phyloP scores from a whole-genome alignment of 129 eudicot species.

The Chrysanthemum lavandulifolium region DNA sequence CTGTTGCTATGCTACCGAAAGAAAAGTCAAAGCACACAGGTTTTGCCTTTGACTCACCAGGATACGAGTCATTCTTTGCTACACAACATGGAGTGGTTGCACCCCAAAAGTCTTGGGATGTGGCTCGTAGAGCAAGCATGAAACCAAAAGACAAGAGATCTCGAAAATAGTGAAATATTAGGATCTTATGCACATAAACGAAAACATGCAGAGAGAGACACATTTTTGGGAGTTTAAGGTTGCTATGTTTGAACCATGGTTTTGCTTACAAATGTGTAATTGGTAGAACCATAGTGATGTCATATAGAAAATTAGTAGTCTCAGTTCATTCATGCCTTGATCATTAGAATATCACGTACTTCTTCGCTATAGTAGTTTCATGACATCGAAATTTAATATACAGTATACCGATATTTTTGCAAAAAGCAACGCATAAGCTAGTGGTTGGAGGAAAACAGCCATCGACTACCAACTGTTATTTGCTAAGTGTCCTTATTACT shows the following conservation, averaged over 20 bases:
- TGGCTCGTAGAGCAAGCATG: constrained; percentile 90
- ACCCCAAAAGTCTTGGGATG: constrained; percentile 98
- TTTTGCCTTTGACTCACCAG: constrained; percentile 97
- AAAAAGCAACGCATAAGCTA: too few species aligned
- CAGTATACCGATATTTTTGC: too few species aligned
- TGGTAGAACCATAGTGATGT: background rate
- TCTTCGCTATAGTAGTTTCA: background rate
- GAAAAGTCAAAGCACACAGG: constrained; percentile 91
- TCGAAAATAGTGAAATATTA: constrained; percentile 18
- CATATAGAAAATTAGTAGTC: background rate
- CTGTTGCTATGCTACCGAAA: constrained; percentile 76
- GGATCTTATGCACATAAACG: constrained; percentile 11
- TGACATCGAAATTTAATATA: too few species aligned
- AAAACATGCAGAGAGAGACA: background rate
- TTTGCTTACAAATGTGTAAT: constrained; percentile 1
- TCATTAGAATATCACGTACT: background rate
- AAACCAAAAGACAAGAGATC: constrained; percentile 50
- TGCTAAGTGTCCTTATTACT: too few species aligned
- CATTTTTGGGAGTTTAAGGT: constrained; percentile 1
- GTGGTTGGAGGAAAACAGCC: too few species aligned
- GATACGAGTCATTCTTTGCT: constrained; percentile 95
- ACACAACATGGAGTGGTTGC: constrained; percentile 80
- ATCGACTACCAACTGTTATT: too few species aligned
- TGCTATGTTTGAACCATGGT: constrained; percentile 8
- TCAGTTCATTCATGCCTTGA: background rate